Conservation (phyloP, 768 basidiomycete species). For the Amanita subjunquillea region DNA sequence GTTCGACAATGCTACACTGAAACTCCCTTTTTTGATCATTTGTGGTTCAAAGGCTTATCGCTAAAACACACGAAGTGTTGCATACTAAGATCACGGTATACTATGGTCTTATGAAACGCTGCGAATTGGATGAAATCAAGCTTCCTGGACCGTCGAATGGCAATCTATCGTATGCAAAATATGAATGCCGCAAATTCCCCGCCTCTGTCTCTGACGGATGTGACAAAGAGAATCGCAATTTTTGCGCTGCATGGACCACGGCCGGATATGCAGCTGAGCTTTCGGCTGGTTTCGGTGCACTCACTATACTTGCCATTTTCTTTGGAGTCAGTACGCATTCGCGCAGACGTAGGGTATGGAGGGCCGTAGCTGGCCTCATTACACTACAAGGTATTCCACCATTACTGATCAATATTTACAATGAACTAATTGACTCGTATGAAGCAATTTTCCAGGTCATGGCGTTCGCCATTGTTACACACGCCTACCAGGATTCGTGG, state of each 20-base stretch:
- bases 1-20: background rate
- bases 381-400: constrained; percentile 43
- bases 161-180: constrained; percentile 40
- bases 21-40: background rate
- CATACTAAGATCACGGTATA: constrained; percentile 36
- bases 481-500: constrained; percentile 36
- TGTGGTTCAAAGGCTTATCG: constrained; percentile 28
- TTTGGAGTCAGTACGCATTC: constrained; percentile 69
- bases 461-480: constrained; percentile 55
- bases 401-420: background rate
- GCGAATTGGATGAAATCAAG: constrained; percentile 39
- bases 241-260: constrained; percentile 64
- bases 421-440: background rate
- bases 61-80: constrained; percentile 31
- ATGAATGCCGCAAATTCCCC: constrained; percentile 60
- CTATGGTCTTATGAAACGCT: constrained; percentile 52
- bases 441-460: constrained; percentile 50
- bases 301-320: constrained; percentile 47
- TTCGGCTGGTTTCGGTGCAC: constrained; percentile 50
- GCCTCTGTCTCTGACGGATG: constrained; percentile 35
- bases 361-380: constrained; percentile 55
- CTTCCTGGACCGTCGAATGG: constrained; percentile 35
- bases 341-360: constrained; percentile 68
- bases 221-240: constrained; percentile 40
- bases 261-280: constrained; percentile 61